Conservation (phyloP, 805 yeast genomes). For the Pichia gijzeniarum region DNA sequence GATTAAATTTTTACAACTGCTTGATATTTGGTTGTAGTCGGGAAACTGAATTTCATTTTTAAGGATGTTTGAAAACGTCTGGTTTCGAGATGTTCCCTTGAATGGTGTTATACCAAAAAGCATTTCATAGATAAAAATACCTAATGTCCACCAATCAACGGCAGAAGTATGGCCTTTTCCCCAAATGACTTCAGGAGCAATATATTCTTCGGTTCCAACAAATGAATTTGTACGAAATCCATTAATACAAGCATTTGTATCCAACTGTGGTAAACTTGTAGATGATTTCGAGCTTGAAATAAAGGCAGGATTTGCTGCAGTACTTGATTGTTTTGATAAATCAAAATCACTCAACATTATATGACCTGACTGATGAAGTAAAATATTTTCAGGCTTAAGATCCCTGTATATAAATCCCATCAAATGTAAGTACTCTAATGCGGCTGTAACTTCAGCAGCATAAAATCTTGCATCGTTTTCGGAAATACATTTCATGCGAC, state of each 20-base stretch:
- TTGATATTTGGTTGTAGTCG: conserved; percentile 51
- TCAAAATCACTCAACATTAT: conserved; percentile 97
- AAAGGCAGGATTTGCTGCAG: conserved; percentile 70
- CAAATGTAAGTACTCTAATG: conserved; percentile 87
- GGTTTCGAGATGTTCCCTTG: conserved; percentile 83
- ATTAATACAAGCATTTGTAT: conserved; percentile 91
- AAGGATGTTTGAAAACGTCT: conserved; percentile 81
- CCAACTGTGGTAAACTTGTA: conserved; percentile 56
- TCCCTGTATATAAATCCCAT: conserved; percentile 98
- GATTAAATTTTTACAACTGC: conserved; percentile 72
- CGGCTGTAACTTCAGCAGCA: conserved; percentile 96
- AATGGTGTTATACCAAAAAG: conserved; percentile 93
- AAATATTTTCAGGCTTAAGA: conserved; percentile 91
- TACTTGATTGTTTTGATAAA: conserved; percentile 79
- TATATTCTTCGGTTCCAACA: conserved; percentile 98
- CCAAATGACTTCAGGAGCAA: conserved; percentile 96
- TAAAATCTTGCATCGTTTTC: conserved; percentile 91
- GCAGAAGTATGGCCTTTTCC: conserved; percentile 98
- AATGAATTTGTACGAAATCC: conserved; percentile 96
- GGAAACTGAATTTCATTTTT: conserved; percentile 79
- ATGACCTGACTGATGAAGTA: conserved; percentile 94
- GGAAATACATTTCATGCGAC: conserved; percentile 75
- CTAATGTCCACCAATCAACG: conserved; percentile 99
- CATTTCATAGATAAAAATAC: conserved; percentile 91
- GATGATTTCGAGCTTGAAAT: conserved; percentile 31